Evolutionary conservation across 2,329 filamentous ascomycete species (phyloP), one percentile per base, ranked within the genome.

Genomic region (Trichoderma koningii): DNA sequence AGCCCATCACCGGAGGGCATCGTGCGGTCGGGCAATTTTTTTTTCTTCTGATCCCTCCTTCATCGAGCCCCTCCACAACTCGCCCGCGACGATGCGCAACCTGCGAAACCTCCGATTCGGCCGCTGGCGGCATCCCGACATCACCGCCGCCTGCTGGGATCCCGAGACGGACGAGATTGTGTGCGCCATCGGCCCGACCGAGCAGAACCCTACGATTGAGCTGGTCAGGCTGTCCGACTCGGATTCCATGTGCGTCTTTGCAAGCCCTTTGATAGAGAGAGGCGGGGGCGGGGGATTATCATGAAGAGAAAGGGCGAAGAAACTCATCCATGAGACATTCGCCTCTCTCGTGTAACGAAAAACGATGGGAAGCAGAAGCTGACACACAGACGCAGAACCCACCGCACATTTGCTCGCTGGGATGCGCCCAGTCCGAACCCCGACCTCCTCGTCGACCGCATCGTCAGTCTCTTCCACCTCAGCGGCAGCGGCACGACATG

Each of bases 81-180:
- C 61, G 48, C 52, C 52, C 51, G 50, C 62, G 68, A 68, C 69
- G 64, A 98, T 98, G 94, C 89, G 92, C 75, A 98, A 97, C 77
- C 84, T 98, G 71, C 89, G 87, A 78, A 93, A 89, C 76, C 87
- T 93, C 72, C 87, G 85, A 74, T 88, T 91, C 75, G 84, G 85
- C 71, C 82, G 86, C 74, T 88, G 88, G 79, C 83, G 87, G 68
- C 81, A 84, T 60, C 77, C 83, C 68, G 82, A 85, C 67, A 82
- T 95, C 72, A 89, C 91, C 61, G 89, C 92, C 34, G 87, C 89
- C 64, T 90, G 92, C 73, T 98, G 94, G 94, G 93, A 98, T 79
- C 84, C 89, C 55, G 84, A 87, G 67, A 87, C 85, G 69, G 90
- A 95, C 76, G 87, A 91, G 67, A 78, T 95, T 61, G 83, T 99